Conservation (phyloP, 495 filamentous ascomycete species). For the Corynascus novoguineensis region DNA sequence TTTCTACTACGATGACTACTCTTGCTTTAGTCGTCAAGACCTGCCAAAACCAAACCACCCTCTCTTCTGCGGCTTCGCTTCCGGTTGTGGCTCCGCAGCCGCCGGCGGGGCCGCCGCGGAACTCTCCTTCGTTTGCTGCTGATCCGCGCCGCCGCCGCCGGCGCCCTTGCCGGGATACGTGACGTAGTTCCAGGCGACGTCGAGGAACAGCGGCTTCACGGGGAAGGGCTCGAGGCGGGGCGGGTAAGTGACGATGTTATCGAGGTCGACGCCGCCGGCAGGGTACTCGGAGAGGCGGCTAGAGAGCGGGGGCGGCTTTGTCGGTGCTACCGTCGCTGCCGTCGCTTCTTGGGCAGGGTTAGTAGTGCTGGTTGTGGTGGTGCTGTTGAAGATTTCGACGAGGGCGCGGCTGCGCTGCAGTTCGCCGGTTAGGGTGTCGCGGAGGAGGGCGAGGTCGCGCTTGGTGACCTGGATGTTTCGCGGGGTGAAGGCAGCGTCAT, state of each 20-base stretch:
- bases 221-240: slow-evolving; percentile 77
- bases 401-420: slow-evolving; percentile 74
- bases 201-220: slow-evolving; percentile 92
- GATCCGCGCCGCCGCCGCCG: slow-evolving; percentile 37
- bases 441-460: slow-evolving; percentile 51
- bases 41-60: slow-evolving; percentile 91
- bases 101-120: neutral
- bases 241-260: slow-evolving; percentile 79
- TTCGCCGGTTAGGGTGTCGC: slow-evolving; percentile 56
- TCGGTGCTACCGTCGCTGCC: no score
- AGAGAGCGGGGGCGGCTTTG: slow-evolving; percentile 53
- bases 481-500: slow-evolving; percentile 28
- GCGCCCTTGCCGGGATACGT: slow-evolving; percentile 72
- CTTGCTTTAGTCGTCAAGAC: slow-evolving; percentile 25
- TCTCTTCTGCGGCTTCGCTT: slow-evolving; percentile 53
- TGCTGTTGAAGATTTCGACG: slow-evolving; percentile 63
- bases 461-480: slow-evolving; percentile 56
- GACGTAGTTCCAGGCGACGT: slow-evolving; percentile 98
- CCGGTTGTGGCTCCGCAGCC: slow-evolving; percentile 27
- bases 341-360: neutral
- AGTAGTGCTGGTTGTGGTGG: neutral
- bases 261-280: slow-evolving; percentile 58
- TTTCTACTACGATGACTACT: neutral
- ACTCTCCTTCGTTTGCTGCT: neutral
- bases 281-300: slow-evolving; percentile 72